Conservation (phyloP, 176 grass and related monocot species). For the Metroxylon sagu region DNA sequence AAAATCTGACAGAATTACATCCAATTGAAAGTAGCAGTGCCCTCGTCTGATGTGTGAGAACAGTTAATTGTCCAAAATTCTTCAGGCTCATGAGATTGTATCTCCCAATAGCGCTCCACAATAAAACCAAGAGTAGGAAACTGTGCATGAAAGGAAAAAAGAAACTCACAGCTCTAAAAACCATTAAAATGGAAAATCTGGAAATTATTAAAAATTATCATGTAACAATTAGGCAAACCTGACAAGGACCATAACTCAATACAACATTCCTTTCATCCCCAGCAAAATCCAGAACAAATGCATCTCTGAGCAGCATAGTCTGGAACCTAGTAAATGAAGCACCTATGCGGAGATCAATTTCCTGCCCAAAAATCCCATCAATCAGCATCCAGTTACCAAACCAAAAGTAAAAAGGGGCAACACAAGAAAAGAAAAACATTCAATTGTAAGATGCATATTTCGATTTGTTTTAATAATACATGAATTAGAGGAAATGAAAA, state of each 20-base stretch:
- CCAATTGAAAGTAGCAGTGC: constrained; percentile 74
- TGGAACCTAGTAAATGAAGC: constrained; percentile 98
- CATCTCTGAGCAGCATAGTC: constrained; percentile 88
- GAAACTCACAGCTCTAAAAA: constrained; percentile 2
- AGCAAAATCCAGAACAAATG: constrained; percentile 70
- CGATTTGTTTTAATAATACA: too few relatives aligned
- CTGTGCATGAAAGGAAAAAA: constrained; percentile 21
- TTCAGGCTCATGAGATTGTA: constrained; percentile 91
- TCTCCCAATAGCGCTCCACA: constrained; percentile 91
- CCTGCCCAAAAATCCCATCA: constrained; percentile 34
- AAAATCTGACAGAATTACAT: constrained; percentile 35
- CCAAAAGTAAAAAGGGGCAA: constrained; percentile 3
- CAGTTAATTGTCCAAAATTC: constrained; percentile 98
- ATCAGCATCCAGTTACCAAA: constrained; percentile 17
- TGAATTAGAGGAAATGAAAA: too few relatives aligned
- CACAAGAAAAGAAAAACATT: constrained; percentile 7
- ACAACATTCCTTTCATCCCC: constrained; percentile 74
- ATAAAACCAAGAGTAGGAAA: constrained; percentile 99
- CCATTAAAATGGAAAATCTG: too few relatives aligned
- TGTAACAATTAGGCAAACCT: constrained; percentile 34
- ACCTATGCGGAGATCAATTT: constrained; percentile 91
- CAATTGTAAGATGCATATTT: too few relatives aligned
- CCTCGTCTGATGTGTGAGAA: constrained; percentile 89
- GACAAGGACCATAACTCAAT: constrained; percentile 95
- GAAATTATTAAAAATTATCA: too few relatives aligned